phyloP scores from a whole-genome alignment of 306 rosid genomes.

The Dalbergia cultrata region DNA sequence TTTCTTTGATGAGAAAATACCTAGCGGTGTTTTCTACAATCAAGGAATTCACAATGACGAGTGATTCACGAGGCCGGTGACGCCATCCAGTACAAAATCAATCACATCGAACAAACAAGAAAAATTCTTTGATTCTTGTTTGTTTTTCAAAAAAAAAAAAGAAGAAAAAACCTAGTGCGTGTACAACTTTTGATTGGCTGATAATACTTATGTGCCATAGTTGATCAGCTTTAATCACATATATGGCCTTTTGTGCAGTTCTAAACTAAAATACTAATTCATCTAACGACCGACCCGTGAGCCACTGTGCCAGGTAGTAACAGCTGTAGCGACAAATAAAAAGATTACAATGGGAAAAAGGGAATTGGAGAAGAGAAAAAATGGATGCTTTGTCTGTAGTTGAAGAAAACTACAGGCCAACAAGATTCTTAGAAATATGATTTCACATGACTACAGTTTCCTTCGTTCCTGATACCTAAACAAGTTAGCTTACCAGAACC shows the following conservation, averaged over 20 bases:
- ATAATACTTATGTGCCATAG: no score
- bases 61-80: conserved; percentile 25
- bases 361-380: conserved; percentile 3
- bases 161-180: background rate
- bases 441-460: conserved; percentile 40
- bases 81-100: background rate
- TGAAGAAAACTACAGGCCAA: conserved; percentile 52
- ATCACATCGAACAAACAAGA: background rate
- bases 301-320: conserved; percentile 14
- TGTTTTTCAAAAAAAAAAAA: background rate
- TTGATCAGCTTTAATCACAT: no score
- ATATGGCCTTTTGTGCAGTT: background rate
- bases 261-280: background rate
- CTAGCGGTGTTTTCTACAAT: background rate
- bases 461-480: conserved; percentile 34
- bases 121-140: background rate
- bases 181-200: no score
- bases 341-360: background rate
- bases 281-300: conserved; percentile 45
- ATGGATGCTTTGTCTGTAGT: conserved; percentile 49
- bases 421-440: conserved; percentile 44
- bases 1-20: no score
- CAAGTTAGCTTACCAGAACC: background rate
- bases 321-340: conserved; percentile 25
- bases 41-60: background rate